A percentile compares a stretch with the other conserved stretches of the same genome.
phyloP scores from a whole-genome alignment of 2,329 filamentous ascomycete genomes.

The Chalaropsis thielavioides region DNA sequence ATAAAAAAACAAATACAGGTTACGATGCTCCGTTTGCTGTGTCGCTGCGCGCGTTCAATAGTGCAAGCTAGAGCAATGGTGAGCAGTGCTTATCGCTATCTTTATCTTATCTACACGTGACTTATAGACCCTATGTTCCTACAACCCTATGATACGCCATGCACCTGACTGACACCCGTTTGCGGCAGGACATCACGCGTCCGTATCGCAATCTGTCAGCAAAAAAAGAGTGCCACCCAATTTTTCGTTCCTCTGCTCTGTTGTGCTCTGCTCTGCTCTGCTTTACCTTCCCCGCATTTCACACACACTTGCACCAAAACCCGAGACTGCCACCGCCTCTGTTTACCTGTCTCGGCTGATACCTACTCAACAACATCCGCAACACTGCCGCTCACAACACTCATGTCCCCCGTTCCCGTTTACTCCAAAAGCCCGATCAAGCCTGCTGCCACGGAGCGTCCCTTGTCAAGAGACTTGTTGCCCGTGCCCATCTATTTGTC shows the following conservation, averaged over 20 bases:
- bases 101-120: background rate
- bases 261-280: background rate
- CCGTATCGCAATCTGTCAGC: background rate
- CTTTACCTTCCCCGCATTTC: background rate
- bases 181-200: background rate
- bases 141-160: background rate
- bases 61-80: background rate
- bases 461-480: background rate
- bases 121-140: background rate
- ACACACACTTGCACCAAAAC: background rate
- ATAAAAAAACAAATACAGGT: background rate
- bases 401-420: slow-evolving; percentile 48
- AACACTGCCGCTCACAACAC: slow-evolving; percentile 16
- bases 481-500: slow-evolving; percentile 21
- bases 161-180: background rate
- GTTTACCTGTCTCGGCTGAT: too few species aligned
- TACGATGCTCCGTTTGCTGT: background rate
- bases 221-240: background rate
- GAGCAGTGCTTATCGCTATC: background rate
- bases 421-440: slow-evolving; percentile 46
- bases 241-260: background rate
- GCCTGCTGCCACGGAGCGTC: slow-evolving; percentile 22
- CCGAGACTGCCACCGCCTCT: background rate
- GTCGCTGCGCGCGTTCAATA: background rate
- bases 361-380: too few species aligned